Evolutionary conservation across 192 early-diverging fungal genomes (phyloP).

Genomic region (Backusella macrospora): DNA sequence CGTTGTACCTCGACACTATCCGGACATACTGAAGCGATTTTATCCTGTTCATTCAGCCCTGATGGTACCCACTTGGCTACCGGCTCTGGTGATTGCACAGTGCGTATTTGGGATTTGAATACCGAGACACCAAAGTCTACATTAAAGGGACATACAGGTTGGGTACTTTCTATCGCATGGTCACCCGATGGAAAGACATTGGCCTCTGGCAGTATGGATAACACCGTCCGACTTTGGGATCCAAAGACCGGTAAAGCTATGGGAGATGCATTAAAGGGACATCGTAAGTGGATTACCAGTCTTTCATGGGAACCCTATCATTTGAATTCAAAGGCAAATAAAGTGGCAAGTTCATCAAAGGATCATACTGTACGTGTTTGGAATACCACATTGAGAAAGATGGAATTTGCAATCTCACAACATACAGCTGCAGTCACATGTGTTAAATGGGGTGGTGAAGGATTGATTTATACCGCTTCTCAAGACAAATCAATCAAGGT

Average conservation of each 20-base stretch:
- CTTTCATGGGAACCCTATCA: conserved; percentile 95
- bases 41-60: conserved; percentile 87
- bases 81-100: conserved; percentile 93
- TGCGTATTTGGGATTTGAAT: conserved; percentile 96
- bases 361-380: conserved; percentile 94
- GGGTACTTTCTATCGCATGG: conserved; percentile 95
- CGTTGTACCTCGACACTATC: conserved; percentile 89
- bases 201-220: conserved; percentile 96
- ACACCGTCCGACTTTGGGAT: conserved; percentile 87
- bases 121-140: conserved; percentile 94
- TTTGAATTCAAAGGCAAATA: conserved; percentile 72
- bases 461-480: conserved; percentile 88
- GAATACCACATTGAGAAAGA: conserved; percentile 79
- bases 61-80: conserved; percentile 91
- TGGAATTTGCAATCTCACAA: conserved; percentile 77
- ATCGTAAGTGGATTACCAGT: conserved; percentile 87
- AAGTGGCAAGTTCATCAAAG: conserved; percentile 89
- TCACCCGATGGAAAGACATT: conserved; percentile 84
- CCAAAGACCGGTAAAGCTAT: conserved; percentile 80
- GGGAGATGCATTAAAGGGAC: conserved; percentile 80
- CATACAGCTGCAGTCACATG: conserved; percentile 95
- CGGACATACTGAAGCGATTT: conserved; percentile 93
- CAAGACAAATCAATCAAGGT: conserved; percentile 96
- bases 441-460: conserved; percentile 96
- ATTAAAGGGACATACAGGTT: conserved; percentile 83